These are phyloP conservation scores for Oenanthe javanica DNA, from an alignment of 140 eudicot genomes.

Conservation along the genomic window DNA sequence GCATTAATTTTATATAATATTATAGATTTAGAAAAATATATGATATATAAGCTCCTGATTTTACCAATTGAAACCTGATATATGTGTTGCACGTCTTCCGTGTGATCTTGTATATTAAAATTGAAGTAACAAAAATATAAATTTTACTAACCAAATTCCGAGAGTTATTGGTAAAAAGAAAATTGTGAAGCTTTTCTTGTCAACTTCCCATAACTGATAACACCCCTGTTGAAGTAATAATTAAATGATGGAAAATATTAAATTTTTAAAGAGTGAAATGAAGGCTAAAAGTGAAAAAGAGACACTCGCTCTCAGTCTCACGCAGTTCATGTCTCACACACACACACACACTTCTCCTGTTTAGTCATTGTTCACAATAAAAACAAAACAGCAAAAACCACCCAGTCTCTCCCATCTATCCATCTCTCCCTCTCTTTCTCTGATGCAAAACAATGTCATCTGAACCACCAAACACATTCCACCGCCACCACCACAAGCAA, in stretches of 20 bases:
- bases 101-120: too few species aligned
- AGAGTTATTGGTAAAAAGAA: not conserved
- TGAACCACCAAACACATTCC: conserved; percentile 25
- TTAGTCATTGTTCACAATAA: not conserved
- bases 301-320: not conserved
- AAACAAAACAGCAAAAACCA: not conserved
- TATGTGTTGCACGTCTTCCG: too few species aligned
- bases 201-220: not conserved
- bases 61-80: too few species aligned
- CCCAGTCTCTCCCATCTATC: not conserved
- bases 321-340: not conserved
- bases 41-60: too few species aligned
- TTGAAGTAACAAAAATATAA: too few species aligned
- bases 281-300: conserved; percentile 4
- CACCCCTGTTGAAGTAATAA: not conserved
- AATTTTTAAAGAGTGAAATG: not conserved
- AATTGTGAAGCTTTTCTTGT: not conserved
- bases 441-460: conserved; percentile 33
- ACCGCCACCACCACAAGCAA: conserved; percentile 13
- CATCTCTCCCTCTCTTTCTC: not conserved
- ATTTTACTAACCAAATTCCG: not conserved
- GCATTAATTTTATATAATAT: too few species aligned
- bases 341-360: conserved; percentile 4
- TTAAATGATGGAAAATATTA: not conserved
- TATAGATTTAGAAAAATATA: too few species aligned